Conservation (phyloP, 2,329 filamentous ascomycete genomes). For the Allantophomopsis cytisporea region DNA sequence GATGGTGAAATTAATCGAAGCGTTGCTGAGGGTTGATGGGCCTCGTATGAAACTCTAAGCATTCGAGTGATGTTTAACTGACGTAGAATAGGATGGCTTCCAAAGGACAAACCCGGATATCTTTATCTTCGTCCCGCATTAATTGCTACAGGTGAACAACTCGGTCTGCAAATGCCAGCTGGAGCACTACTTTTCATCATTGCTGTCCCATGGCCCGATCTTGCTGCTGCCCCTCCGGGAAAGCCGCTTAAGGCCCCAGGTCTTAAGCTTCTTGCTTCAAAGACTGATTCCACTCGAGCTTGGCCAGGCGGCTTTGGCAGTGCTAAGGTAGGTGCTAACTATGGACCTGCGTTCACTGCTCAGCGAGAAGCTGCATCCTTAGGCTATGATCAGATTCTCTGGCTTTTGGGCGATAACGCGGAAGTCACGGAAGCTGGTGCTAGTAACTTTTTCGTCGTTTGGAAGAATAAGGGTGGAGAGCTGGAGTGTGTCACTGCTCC, state of each 20-base stretch:
- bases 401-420: conserved; percentile 69
- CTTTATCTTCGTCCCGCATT: conserved; percentile 79
- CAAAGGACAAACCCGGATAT: conserved; percentile 55
- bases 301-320: conserved; percentile 91
- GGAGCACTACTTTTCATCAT: conserved; percentile 88
- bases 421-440: conserved; percentile 85
- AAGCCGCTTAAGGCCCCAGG: conserved; percentile 43
- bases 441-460: conserved; percentile 83
- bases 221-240: conserved; percentile 36
- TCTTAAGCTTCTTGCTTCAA: conserved; percentile 65
- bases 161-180: conserved; percentile 68
- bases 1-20: conserved; percentile 60
- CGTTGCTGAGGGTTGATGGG: conserved; percentile 60
- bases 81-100: conserved; percentile 44
- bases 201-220: conserved; percentile 41
- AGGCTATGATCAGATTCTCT: conserved; percentile 86
- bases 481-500: conserved; percentile 71
- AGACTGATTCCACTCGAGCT: conserved; percentile 72
- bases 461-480: conserved; percentile 50
- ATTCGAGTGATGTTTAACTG: not conserved
- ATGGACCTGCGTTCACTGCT: conserved; percentile 70
- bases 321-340: conserved; percentile 89
- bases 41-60: not conserved
- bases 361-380: conserved; percentile 58
- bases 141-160: conserved; percentile 68